phyloP scores from a whole-genome alignment of 2,329 filamentous ascomycete species.

The Fusarium secorum region DNA sequence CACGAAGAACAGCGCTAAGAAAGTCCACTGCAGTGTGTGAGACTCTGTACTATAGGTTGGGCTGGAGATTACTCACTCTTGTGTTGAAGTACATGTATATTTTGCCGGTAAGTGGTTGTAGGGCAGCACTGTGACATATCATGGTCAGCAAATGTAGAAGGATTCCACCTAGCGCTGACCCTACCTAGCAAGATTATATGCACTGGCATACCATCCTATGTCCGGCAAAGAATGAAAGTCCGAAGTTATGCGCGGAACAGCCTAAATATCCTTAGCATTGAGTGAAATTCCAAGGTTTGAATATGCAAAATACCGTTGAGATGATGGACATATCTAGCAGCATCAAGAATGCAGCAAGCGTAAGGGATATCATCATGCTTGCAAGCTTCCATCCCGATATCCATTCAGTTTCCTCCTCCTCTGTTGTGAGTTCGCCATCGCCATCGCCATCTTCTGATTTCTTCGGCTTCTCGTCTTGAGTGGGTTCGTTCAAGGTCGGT shows the following conservation, averaged over 20 bases:
- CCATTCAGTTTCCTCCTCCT: constrained; percentile 24
- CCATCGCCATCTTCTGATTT: constrained; percentile 10
- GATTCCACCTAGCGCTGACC: neutral
- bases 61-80: constrained; percentile 40
- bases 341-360: constrained; percentile 56
- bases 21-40: constrained; percentile 36
- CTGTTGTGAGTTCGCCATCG: neutral
- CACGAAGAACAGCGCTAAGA: constrained; percentile 43
- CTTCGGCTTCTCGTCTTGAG: constrained; percentile 1
- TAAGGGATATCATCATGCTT: constrained; percentile 49
- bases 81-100: constrained; percentile 52
- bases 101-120: constrained; percentile 62
- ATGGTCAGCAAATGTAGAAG: constrained; percentile 39
- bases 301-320: constrained; percentile 51
- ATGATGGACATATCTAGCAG: constrained; percentile 63
- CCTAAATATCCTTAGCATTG: constrained; percentile 39
- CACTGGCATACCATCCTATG: constrained; percentile 64
- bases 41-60: constrained; percentile 42
- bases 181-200: constrained; percentile 57
- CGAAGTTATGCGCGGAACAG: constrained; percentile 59
- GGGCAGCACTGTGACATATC: constrained; percentile 49
- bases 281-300: neutral
- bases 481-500: constrained; percentile 32
- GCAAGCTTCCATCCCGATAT: constrained; percentile 45
- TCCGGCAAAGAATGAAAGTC: constrained; percentile 60